These are phyloP conservation scores for Pontederia paniculata DNA, from an alignment of 176 grass and related monocot species.

Conservation along the genomic window DNA sequence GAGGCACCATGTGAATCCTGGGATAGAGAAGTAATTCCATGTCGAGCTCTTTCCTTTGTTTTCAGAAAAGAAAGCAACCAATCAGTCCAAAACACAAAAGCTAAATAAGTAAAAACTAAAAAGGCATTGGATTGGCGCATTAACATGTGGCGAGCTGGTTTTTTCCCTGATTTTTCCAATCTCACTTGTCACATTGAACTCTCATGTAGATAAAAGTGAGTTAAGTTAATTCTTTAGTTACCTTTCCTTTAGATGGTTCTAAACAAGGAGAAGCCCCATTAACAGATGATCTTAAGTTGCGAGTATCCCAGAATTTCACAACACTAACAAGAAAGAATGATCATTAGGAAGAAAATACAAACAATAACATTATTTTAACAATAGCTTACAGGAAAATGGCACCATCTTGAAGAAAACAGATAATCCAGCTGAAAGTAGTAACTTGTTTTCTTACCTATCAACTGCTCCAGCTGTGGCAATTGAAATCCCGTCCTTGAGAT, in stretches of 20 bases:
- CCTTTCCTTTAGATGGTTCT: conserved; percentile 33
- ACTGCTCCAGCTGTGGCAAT: conserved; percentile 85
- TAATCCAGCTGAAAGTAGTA: conserved; percentile 2
- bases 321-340: conserved; percentile 33
- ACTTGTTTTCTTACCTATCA: conserved; percentile 43
- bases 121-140: not conserved
- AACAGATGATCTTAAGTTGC: conserved; percentile 54
- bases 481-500: conserved; percentile 66
- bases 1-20: conserved; percentile 65
- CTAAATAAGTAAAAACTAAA: not conserved
- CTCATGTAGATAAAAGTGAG: not conserved
- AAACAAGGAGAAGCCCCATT: conserved; percentile 36
- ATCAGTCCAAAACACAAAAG: not conserved
- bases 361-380: not conserved
- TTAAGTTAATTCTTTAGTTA: conserved; percentile 24
- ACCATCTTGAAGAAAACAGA: conserved; percentile 1
- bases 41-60: conserved; percentile 48
- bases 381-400: not conserved
- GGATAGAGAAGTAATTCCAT: conserved; percentile 89
- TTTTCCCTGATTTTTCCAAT: not conserved
- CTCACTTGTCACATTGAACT: not conserved
- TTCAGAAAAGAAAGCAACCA: conserved; percentile 13
- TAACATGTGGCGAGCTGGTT: not conserved
- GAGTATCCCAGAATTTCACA: conserved; percentile 91
- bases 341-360: conserved; percentile 2